phyloP scores from a whole-genome alignment of 805 yeast species.

The Tetrapisispora namnaoensis region DNA sequence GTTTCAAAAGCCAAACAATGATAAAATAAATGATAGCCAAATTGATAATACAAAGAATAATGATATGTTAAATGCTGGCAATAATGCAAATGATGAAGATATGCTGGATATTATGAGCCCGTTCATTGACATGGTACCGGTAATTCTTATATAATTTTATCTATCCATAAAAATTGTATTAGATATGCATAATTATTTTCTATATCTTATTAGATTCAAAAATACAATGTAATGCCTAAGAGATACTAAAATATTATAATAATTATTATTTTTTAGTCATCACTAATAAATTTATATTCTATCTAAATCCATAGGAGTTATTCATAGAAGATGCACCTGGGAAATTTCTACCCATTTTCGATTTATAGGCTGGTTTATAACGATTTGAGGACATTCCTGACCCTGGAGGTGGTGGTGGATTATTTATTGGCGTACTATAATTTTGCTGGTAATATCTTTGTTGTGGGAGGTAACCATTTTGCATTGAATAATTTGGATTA shows the following conservation, averaged over 20 bases:
- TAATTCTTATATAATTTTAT: neutral
- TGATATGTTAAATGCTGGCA: neutral
- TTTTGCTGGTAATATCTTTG: slow-evolving; percentile 11
- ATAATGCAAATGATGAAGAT: neutral
- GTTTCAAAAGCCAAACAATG: neutral
- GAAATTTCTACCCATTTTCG: slow-evolving; percentile 27
- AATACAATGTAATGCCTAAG: too few species aligned
- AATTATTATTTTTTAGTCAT: neutral
- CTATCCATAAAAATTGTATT: neutral
- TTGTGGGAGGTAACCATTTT: slow-evolving; percentile 13
- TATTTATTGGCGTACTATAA: neutral
- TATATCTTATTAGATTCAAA: too few species aligned
- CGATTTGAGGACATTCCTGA: slow-evolving; percentile 27
- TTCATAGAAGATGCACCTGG: slow-evolving; percentile 38
- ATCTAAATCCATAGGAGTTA: slow-evolving; percentile 38
- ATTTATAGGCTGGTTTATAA: slow-evolving; percentile 34
- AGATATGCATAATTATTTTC: too few species aligned
- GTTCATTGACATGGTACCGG: neutral
- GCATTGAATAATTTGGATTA: neutral
- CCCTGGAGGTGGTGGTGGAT: slow-evolving; percentile 8
- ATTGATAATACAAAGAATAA: neutral
- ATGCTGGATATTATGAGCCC: neutral
- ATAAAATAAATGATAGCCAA: neutral
- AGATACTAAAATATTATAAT: too few species aligned
- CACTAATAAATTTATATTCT: neutral